Evolutionary conservation across 495 filamentous ascomycete genomes (phyloP), one percentile per base, ranked within the genome.

Genomic region (Penicillium simplicissimum): DNA sequence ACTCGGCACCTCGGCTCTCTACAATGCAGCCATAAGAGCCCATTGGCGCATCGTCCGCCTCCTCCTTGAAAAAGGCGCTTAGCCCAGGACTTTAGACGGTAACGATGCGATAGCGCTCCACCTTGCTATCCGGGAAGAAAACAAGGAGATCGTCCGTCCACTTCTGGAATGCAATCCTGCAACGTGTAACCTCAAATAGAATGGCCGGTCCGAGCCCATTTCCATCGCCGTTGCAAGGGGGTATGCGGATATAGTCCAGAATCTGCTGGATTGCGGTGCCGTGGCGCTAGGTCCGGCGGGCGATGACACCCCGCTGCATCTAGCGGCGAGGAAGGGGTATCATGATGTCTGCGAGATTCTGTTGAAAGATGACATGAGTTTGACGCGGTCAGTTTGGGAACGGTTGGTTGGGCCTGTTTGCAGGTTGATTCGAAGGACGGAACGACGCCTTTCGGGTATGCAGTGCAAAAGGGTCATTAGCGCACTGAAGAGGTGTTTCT

Each of bases 1-100:
- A 7, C n/a, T 51, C 10, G 59, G 59, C 33, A 56, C 31, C 28
- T 49, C 59, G 42, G 59, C 59, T 57, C 52, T 61, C 21, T 52
- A 61, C 31, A 61, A 61, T 43, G 59, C 59, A 52, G 59, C 59
- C 6, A 61, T 52, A 57, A 5, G 11, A 31, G 59, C 52, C 2
- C 52, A 61, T 49, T 61, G 59, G 59, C 25, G 57, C 34, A 49
- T 57, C 28, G 52, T 52, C 17, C 59, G 59, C 14, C 43, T 57
- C 15, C 34, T 61, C 0, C 59, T 61, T 3, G 59, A 56, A 34
- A 56, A 51, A 14, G 52, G 51, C 19, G 59, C 59, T 33, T 51
- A 33, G n/a, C 53, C 52, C 6, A n/a, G 19, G 1, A 15, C 51
- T n/a, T 17, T 17, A 35, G 34, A 61, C 42, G 59, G 59, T 0